Base-by-base conservation (phyloP, 345 rosid species). In the Noccaea bulbosa region DNA sequence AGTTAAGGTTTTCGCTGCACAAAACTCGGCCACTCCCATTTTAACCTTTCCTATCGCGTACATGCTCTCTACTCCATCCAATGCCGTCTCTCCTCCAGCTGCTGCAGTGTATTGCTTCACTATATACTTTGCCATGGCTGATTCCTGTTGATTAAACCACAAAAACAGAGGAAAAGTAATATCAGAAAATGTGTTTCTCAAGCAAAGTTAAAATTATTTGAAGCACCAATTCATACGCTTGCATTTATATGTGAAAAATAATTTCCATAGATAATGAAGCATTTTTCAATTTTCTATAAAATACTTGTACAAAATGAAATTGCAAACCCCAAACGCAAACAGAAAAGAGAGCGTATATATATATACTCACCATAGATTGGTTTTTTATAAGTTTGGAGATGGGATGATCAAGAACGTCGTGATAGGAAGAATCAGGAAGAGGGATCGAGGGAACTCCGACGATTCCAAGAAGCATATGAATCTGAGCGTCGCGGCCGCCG, bases 31-130 rank as follows among this genome's bases (percentile, higher is more conserved):
- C 34, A 73, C 71, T 52, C 70, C 75, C 78, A 78, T 78, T 46
- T 73, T 78, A 46, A 78, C 81, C 50, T 78, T 78, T 38, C 81
- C 81, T 50, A 78, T 78, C 5, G 81, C 81, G 53, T 73, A 78
- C 78, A 73, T 78, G 68, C 78, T 78, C 67, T 73, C 78, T 10
- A 78, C 37, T 4, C 37, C 43, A 9, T 20, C 65, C 16, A 78
- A n/a, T 1, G 46, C 50, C 4, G 5, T 17, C 50, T 78, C 78
- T 69, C 81, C 81, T 73, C 78, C 81, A 6, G 43, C 47, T 16
- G 81, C 78, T 60, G 81, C 78, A 5, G 48, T 64, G 71, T 78
- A 78, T 57, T 78, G 81, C 68, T 78, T 78, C 37, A 78, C 75
- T 73, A 78, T 78, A 15, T 78, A 78, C 67, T 78, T 78, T 0